Evolutionary conservation across 2,329 filamentous ascomycete species (phyloP).

Genomic region (Chaetomium sp.): DNA sequence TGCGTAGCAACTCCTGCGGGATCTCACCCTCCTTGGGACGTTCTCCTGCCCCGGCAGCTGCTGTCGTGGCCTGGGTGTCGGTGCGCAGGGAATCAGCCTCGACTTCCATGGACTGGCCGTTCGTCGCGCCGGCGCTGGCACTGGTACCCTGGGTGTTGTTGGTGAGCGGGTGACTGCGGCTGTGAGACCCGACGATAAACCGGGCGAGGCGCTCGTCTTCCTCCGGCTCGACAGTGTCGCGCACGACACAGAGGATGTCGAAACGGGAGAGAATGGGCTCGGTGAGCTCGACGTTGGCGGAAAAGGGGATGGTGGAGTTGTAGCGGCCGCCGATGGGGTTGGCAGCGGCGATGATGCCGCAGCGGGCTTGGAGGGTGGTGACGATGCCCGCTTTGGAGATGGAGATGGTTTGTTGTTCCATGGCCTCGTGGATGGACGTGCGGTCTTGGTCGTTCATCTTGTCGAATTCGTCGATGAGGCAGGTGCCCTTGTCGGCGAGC

Average conservation of each 20-base stretch:
- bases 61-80: conserved; percentile 36
- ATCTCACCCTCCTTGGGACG: conserved; percentile 60
- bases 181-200: conserved; percentile 93
- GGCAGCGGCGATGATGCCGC: conserved; percentile 91
- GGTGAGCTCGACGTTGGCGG: conserved; percentile 91
- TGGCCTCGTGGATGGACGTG: conserved; percentile 97
- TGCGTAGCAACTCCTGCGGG: conserved; percentile 81
- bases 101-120: conserved; percentile 53
- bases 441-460: conserved; percentile 99
- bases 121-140: conserved; percentile 14
- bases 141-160: conserved; percentile 38
- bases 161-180: conserved; percentile 65
- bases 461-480: conserved; percentile 97
- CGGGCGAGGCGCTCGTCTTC: conserved; percentile 91
- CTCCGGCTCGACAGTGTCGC: conserved; percentile 84
- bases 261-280: conserved; percentile 98
- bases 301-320: conserved; percentile 93
- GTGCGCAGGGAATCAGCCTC: conserved; percentile 36
- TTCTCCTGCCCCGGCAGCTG: conserved; percentile 19
- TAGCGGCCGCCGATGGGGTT: conserved; percentile 96
- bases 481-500: conserved; percentile 88
- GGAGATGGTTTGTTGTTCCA: conserved; percentile 99
- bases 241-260: conserved; percentile 91
- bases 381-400: conserved; percentile 99
- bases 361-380: conserved; percentile 90